phyloP scores from a whole-genome alignment of 441 rosid species.

The Adansonia gregorii region DNA sequence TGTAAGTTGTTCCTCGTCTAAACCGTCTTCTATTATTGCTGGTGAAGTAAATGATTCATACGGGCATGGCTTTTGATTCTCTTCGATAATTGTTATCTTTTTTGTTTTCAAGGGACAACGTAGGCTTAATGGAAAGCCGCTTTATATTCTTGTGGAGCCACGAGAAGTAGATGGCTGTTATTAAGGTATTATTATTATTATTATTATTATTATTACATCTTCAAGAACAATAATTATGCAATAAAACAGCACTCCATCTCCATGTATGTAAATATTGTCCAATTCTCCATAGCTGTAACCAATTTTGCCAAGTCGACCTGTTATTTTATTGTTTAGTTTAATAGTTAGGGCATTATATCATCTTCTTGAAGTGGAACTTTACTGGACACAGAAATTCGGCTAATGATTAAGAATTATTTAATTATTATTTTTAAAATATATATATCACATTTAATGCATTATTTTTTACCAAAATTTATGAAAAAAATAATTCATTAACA shows the following conservation, averaged over 20 bases:
- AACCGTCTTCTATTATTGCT: too few relatives aligned
- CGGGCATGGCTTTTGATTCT: neutral
- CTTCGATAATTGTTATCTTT: neutral
- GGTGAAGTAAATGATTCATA: neutral
- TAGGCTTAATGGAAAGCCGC: conserved; percentile 85
- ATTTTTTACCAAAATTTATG: too few relatives aligned
- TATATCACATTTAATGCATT: too few relatives aligned
- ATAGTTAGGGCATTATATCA: too few relatives aligned
- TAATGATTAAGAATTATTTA: too few relatives aligned
- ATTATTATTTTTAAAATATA: too few relatives aligned
- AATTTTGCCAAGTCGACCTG: too few relatives aligned
- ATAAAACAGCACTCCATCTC: neutral
- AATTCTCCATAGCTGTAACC: neutral
- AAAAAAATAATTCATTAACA: too few relatives aligned
- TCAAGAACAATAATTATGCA: neutral
- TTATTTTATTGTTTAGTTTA: too few relatives aligned
- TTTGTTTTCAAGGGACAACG: conserved; percentile 49
- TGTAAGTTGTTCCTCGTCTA: neutral
- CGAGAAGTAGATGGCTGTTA: conserved; percentile 57
- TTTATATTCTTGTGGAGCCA: conserved; percentile 94
- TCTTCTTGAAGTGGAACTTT: too few relatives aligned
- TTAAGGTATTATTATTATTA: conserved; percentile 18
- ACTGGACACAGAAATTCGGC: too few relatives aligned
- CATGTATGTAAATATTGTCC: neutral
- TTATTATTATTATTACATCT: neutral